These are phyloP conservation scores for Aspergillus candidus DNA, from an alignment of 2,329 filamentous ascomycete species.

Conservation along the genomic window DNA sequence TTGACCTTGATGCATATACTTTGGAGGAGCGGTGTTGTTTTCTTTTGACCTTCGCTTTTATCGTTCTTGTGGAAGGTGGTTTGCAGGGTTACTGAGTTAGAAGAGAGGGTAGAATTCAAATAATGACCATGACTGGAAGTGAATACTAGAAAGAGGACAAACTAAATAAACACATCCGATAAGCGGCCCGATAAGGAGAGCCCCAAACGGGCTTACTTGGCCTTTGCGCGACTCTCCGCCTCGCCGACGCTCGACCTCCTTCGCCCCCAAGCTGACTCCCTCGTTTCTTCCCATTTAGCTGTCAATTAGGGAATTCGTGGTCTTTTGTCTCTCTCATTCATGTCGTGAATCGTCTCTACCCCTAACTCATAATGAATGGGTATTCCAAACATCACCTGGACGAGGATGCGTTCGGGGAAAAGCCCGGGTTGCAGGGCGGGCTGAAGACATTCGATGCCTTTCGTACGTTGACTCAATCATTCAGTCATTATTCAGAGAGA, in stretches of 20 bases:
- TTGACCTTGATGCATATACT: conserved; percentile 1
- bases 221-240: conserved; percentile 4
- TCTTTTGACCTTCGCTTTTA: background rate
- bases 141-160: background rate
- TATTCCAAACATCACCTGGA: conserved; percentile 65
- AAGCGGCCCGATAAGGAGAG: conserved; percentile 2
- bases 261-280: conserved; percentile 2
- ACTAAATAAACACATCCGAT: conserved; percentile 4
- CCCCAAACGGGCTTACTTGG: conserved; percentile 15
- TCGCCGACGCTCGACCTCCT: background rate
- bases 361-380: conserved; percentile 62
- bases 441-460: conserved; percentile 94
- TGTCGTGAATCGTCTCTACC: conserved; percentile 19
- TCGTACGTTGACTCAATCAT: conserved; percentile 54
- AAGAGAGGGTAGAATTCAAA: conserved; percentile 14
- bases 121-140: conserved; percentile 6
- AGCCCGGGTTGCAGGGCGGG: conserved; percentile 49
- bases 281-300: background rate
- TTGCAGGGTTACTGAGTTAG: conserved; percentile 4
- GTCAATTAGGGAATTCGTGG: background rate
- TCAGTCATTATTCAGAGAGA: background rate
- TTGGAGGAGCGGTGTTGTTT: conserved; percentile 13
- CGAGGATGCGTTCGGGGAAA: conserved; percentile 74
- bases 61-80: background rate
- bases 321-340: conserved; percentile 15